A percentile compares a stretch with the other conserved stretches of the same genome.
Conservation (phyloP, 108 stramenopile genomes). For the Nannochloropsis gaditana region DNA sequence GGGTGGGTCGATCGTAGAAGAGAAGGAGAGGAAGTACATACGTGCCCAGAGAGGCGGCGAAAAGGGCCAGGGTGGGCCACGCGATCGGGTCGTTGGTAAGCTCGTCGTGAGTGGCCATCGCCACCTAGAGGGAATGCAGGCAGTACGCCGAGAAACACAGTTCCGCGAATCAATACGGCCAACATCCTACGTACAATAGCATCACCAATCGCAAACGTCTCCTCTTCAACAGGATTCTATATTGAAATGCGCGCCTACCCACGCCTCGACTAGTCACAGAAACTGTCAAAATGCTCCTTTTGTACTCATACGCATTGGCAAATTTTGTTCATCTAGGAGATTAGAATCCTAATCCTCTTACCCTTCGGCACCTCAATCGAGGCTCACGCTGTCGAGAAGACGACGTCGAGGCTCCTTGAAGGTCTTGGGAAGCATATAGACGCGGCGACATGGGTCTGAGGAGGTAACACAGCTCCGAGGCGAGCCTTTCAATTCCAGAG, state of each 20-base stretch:
- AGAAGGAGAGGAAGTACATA: not conserved
- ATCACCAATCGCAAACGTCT: no score
- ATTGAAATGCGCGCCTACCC: no score
- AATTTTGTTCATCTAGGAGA: no score
- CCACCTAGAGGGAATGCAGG: not conserved
- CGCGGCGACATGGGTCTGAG: not conserved
- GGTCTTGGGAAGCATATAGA: not conserved
- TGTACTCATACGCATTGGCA: no score
- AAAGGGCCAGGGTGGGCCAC: constrained; percentile 4
- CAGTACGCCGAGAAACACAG: no score
- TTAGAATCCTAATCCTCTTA: not conserved
- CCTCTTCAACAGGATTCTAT: no score
- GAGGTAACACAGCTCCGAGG: no score
- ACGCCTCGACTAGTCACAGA: no score
- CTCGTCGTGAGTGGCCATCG: constrained; percentile 2
- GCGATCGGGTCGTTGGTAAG: constrained; percentile 13
- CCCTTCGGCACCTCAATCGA: not conserved
- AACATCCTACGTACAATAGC: no score
- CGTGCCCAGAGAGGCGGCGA: not conserved
- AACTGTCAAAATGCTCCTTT: no score
- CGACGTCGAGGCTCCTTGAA: not conserved
- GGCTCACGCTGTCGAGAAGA: constrained; percentile 14
- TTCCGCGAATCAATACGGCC: no score
- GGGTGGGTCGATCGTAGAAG: not conserved
- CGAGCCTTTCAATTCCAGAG: no score